phyloP scores from a whole-genome alignment of 495 filamentous ascomycete species.

The Sabuloglossum arenarium region DNA sequence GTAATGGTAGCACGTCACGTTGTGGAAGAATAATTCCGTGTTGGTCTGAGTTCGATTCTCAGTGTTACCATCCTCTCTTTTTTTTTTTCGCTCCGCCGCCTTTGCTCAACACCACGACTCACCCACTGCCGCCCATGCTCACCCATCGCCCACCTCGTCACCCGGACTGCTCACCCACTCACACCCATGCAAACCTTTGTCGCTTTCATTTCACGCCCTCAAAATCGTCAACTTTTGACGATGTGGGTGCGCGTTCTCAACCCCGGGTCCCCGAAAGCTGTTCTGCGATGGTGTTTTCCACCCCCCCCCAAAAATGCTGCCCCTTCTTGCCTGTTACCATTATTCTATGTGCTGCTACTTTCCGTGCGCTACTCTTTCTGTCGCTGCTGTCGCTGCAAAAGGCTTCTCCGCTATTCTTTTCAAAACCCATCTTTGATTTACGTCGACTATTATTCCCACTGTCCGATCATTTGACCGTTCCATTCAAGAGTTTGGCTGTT shows the following conservation, averaged over 20 bases:
- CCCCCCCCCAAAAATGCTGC: no score
- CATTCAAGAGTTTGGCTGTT: not conserved
- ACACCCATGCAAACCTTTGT: no score
- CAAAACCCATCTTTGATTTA: no score
- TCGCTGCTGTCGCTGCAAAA: no score
- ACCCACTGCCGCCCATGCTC: not conserved
- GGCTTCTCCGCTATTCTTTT: no score
- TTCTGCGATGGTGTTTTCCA: no score
- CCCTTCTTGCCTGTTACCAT: no score
- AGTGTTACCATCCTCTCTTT: not conserved
- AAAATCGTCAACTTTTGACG: not conserved
- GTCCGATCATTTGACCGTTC: not conserved
- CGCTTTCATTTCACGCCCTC: not conserved
- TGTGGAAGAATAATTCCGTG: not conserved
- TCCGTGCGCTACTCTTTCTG: no score
- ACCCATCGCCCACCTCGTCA: not conserved
- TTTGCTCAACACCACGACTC: not conserved
- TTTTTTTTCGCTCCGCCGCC: not conserved
- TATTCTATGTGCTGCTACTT: no score
- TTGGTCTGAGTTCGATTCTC: conserved; percentile 2
- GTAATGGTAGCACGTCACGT: conserved; percentile 3
- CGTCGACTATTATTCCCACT: no score
- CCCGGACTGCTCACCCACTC: not conserved
- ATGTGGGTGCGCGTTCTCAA: not conserved
- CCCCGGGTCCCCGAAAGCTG: no score